Evolutionary conservation across 192 early-diverging fungal genomes (phyloP).

Genomic region (Martensiomyces pterosporus): DNA sequence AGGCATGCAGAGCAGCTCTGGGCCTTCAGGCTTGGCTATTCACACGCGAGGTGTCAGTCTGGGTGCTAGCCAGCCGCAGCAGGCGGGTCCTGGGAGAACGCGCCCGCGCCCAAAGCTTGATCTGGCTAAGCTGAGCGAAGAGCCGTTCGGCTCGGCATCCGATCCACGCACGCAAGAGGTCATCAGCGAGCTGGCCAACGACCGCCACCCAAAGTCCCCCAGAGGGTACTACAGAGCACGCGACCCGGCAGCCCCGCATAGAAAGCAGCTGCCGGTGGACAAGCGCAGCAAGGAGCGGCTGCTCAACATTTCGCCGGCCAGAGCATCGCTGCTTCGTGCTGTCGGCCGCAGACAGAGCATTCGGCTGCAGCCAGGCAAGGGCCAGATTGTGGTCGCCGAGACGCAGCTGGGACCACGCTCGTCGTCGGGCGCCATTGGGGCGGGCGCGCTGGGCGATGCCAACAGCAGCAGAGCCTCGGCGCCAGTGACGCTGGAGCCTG

Average conservation of each 20-base stretch:
- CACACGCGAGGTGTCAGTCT: no score
- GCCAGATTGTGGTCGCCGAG: slow-evolving; percentile 47
- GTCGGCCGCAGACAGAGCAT: slow-evolving; percentile 51
- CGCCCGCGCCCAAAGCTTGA: slow-evolving; percentile 1
- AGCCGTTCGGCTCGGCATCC: slow-evolving; percentile 4
- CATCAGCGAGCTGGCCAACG: slow-evolving; percentile 1
- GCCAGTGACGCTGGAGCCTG: slow-evolving; percentile 13
- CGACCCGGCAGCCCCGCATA: slow-evolving; percentile 45
- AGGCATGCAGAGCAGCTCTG: no score
- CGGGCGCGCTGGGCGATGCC: no score
- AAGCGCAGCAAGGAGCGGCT: background rate
- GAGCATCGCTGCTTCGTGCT: slow-evolving; percentile 44
- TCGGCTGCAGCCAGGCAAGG: slow-evolving; percentile 46
- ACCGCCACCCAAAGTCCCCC: slow-evolving; percentile 17
- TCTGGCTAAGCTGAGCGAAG: slow-evolving; percentile 21
- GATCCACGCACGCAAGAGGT: slow-evolving; percentile 2
- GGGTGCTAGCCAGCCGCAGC: slow-evolving; percentile 17
- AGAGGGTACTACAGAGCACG: slow-evolving; percentile 47
- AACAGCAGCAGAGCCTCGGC: slow-evolving; percentile 9
- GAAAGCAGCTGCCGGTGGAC: slow-evolving; percentile 22
- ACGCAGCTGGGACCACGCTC: slow-evolving; percentile 19
- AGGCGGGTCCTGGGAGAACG: no score
- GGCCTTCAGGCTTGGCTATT: no score
- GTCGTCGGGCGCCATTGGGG: slow-evolving; percentile 6
- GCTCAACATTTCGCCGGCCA: slow-evolving; percentile 40